These are phyloP conservation scores for Ramaria sp. DNA, from an alignment of 768 basidiomycete species.

Conservation along the genomic window DNA sequence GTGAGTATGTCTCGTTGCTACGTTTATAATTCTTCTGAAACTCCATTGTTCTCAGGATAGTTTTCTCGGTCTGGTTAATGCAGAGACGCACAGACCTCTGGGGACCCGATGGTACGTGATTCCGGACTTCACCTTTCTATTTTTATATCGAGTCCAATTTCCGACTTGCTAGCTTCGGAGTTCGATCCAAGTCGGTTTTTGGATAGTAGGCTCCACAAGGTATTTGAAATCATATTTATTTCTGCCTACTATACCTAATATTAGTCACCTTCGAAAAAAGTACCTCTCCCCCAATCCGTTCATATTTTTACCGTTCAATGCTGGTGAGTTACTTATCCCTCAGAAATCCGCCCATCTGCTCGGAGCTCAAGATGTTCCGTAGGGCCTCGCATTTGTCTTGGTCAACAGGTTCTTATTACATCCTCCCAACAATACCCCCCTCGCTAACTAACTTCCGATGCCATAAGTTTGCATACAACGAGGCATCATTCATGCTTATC, in stretches of 20 bases:
- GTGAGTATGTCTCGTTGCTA: background rate
- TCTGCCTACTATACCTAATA: too few relatives aligned
- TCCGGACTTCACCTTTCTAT: background rate
- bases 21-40: background rate
- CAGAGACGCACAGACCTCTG: conserved; percentile 29
- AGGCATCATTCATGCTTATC: conserved; percentile 51
- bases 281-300: conserved; percentile 54
- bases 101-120: conserved; percentile 25
- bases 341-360: background rate
- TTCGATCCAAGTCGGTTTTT: conserved; percentile 16
- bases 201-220: conserved; percentile 10
- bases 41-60: background rate
- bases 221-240: too few relatives aligned
- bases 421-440: too few relatives aligned
- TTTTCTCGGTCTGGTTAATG: conserved; percentile 21
- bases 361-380: conserved; percentile 12
- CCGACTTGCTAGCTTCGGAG: conserved; percentile 12
- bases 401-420: conserved; percentile 35
- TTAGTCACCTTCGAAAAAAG: too few relatives aligned
- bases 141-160: background rate
- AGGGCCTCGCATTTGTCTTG: conserved; percentile 46
- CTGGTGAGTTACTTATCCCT: conserved; percentile 14
- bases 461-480: conserved; percentile 31
- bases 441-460: background rate
- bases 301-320: conserved; percentile 62